A percentile compares a stretch with the other conserved stretches of the same genome.
These are phyloP conservation scores for Nicotiana knightiana DNA, from an alignment of 257 asterid species.

Conservation along the genomic window DNA sequence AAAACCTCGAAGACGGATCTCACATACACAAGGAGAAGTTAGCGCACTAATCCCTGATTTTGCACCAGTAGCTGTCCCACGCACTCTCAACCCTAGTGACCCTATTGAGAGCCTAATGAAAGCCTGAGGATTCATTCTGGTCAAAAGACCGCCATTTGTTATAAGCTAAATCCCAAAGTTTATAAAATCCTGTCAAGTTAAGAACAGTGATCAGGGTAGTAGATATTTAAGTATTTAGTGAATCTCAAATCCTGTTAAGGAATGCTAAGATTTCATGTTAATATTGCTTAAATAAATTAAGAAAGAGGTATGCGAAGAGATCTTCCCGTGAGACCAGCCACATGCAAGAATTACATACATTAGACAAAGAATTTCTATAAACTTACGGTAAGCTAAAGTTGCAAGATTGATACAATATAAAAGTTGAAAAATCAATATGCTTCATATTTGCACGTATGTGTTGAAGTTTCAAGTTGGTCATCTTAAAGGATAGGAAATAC, in stretches of 20 bases:
- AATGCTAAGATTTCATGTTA: neutral
- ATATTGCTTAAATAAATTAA: neutral
- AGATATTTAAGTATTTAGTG: neutral
- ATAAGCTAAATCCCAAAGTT: neutral
- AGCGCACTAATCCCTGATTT: slow-evolving; percentile 45
- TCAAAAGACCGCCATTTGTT: slow-evolving; percentile 45
- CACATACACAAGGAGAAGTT: slow-evolving; percentile 69
- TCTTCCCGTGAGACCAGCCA: neutral
- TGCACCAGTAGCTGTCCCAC: slow-evolving; percentile 34
- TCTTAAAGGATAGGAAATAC: neutral
- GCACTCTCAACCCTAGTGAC: slow-evolving; percentile 68
- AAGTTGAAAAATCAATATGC: neutral
- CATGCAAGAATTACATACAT: neutral
- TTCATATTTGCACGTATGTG: neutral
- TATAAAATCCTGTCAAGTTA: neutral
- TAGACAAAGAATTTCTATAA: neutral
- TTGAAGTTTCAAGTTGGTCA: neutral
- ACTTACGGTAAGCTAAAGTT: neutral
- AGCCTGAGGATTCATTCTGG: slow-evolving; percentile 82
- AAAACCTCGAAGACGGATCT: slow-evolving; percentile 89
- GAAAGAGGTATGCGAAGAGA: neutral
- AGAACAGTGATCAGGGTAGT: neutral
- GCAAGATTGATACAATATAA: neutral
- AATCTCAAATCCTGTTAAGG: neutral
- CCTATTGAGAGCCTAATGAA: slow-evolving; percentile 81